Evolutionary conservation across 2,329 filamentous ascomycete genomes (phyloP), one percentile per base, ranked within the genome.

Genomic region (Aspergillus pseudoterreus): DNA sequence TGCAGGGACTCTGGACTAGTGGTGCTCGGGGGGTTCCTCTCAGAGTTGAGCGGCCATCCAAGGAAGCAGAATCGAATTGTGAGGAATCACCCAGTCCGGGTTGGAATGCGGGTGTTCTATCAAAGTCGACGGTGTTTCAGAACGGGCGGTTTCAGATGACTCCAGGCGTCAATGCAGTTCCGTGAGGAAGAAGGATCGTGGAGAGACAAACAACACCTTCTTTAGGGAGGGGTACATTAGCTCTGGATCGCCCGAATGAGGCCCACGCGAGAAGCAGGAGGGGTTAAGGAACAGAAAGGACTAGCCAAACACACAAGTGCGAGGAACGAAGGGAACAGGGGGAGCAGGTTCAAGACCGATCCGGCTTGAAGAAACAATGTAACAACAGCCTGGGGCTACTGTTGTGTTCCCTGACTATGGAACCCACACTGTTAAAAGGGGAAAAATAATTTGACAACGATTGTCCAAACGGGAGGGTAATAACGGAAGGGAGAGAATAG

Each of bases 1-100:
- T 66, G 66, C 66, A 68, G 65, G 62, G 60, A 61, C 63, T 60
- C 57, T 57, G 48, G 53, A 52, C 48, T 47, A 49, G 56, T 53
- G 56, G 54, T 35, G 36, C 44, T 50, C 45, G 49, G 50, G 42
- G 43, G 48, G 49, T 33, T 49, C 49, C 48, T 49, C 49, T 52
- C 43, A 39, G 45, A 54, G 50, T 51, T 11, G 27, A 30, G 27
- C 27, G 27, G 27, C 27, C 27, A 30, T 30, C 8, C 27, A 30
- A 30, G 8, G 27, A 30, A 30, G 27, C 27, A 30, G 27, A 30
- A 30, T 30, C 15, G 33, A 6, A 38, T 10, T 42, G 48, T 51
- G 53, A 49, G 52, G 57, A 51, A 47, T 52, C 53, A 59, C 52
- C 55, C 55, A 57, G 57, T 46, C 52, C 48, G 52, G 51, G 54